These are phyloP conservation scores for Cercophora scortea DNA, from an alignment of 495 filamentous ascomycete genomes.

Conservation along the genomic window DNA sequence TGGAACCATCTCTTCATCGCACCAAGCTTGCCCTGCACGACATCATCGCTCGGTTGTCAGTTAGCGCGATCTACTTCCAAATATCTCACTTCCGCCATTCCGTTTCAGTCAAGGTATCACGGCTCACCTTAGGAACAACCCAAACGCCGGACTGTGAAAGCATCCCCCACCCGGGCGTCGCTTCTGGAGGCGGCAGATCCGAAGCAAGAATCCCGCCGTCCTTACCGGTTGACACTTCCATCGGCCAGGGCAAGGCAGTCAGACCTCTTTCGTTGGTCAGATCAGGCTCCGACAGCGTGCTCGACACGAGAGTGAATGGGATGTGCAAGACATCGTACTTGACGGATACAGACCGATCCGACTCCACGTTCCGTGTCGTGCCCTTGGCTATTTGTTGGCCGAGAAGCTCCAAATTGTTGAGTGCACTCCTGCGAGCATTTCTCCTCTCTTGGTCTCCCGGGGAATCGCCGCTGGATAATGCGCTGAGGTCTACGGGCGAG, in stretches of 20 bases:
- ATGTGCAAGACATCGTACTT: neutral
- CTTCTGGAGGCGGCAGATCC: too few species aligned
- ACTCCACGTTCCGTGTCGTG: neutral
- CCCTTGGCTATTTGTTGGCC: neutral
- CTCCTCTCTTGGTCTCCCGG: neutral
- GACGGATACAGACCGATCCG: neutral
- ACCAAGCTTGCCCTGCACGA: neutral
- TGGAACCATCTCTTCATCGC: neutral
- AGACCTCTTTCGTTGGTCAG: neutral
- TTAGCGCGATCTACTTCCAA: too few species aligned
- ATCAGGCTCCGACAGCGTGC: neutral
- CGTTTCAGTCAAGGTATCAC: too few species aligned
- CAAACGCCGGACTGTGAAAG: too few species aligned
- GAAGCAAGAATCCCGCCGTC: too few species aligned
- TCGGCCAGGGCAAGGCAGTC: neutral
- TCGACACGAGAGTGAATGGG: neutral
- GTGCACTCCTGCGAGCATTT: neutral
- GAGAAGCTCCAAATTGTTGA: too few species aligned
- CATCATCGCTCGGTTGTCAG: too few species aligned
- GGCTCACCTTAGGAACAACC: too few species aligned
- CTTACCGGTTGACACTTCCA: too few species aligned
- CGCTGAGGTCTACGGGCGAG: neutral
- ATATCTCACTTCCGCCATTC: too few species aligned
- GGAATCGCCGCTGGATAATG: neutral
- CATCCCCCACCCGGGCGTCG: too few species aligned